These are phyloP conservation scores for Stemphylium beticola DNA, from an alignment of 2,329 filamentous ascomycete genomes.

Conservation along the genomic window DNA sequence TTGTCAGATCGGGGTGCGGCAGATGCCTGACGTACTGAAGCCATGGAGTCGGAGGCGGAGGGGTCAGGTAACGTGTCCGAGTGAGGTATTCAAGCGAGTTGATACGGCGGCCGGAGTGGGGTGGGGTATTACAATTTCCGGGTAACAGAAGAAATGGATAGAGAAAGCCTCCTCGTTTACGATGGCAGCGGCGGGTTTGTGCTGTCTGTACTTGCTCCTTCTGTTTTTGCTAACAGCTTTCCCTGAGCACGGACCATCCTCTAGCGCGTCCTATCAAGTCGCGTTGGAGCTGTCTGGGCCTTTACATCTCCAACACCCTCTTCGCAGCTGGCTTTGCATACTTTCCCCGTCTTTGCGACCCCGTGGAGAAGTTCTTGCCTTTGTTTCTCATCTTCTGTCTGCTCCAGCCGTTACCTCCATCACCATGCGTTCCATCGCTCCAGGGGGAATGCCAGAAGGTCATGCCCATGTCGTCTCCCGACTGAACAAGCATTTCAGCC, in stretches of 20 bases:
- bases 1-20: constrained; percentile 7
- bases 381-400: neutral
- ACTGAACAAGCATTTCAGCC: neutral
- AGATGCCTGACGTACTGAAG: constrained; percentile 39
- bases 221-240: constrained; percentile 42
- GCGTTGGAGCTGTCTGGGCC: constrained; percentile 20
- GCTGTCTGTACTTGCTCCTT: constrained; percentile 26
- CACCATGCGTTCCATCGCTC: neutral
- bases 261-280: constrained; percentile 32
- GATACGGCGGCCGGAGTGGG: constrained; percentile 8
- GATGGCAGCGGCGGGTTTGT: constrained; percentile 36
- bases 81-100: constrained; percentile 16
- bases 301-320: constrained; percentile 3
- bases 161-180: constrained; percentile 29
- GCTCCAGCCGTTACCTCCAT: neutral
- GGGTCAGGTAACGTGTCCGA: constrained; percentile 30
- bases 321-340: neutral
- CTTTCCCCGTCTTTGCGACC: neutral
- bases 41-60: constrained; percentile 40
- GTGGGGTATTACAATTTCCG: constrained; percentile 14
- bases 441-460: neutral
- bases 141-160: constrained; percentile 19
- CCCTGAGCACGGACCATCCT: constrained; percentile 16
- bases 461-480: neutral
- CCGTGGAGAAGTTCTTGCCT: neutral